phyloP scores from a whole-genome alignment of 1,284 basidiomycete species.

The Ceratobasidium sp. region DNA sequence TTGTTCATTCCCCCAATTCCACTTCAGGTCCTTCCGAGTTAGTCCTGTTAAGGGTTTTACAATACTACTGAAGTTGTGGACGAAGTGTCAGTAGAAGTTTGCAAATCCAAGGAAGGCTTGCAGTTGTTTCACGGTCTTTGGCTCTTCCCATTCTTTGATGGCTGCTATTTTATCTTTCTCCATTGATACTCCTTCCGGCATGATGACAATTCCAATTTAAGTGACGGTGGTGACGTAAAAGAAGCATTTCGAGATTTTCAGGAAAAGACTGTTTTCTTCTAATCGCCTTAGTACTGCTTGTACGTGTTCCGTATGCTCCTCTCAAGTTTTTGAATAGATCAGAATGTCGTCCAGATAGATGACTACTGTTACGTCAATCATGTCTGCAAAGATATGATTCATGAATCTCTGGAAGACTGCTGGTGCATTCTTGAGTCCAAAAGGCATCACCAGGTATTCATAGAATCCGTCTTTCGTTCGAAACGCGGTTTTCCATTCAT shows the following conservation, averaged over 20 bases:
- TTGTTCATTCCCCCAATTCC: constrained; percentile 21
- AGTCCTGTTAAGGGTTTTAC: constrained; percentile 49
- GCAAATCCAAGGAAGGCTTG: constrained; percentile 43
- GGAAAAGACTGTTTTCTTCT: background rate
- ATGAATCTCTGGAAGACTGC: too few species aligned
- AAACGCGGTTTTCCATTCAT: constrained; percentile 43
- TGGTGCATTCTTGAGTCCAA: too few species aligned
- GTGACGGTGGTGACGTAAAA: background rate
- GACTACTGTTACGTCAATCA: too few species aligned
- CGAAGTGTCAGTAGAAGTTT: constrained; percentile 53
- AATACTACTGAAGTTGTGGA: constrained; percentile 50
- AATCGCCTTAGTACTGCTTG: background rate
- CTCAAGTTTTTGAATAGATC: background rate
- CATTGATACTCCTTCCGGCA: background rate
- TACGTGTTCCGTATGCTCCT: background rate
- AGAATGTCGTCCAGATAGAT: too few species aligned
- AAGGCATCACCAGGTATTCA: constrained; percentile 42
- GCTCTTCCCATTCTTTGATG: background rate
- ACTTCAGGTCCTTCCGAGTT: constrained; percentile 46
- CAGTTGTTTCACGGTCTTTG: background rate
- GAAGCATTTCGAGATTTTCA: background rate
- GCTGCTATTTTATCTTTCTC: background rate
- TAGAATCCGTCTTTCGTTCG: constrained; percentile 14
- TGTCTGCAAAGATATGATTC: too few species aligned
- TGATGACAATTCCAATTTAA: background rate